Evolutionary conservation across 805 yeast genomes (phyloP), one percentile per base, ranked within the genome.

Genomic region (Starmerella scarabaei): DNA sequence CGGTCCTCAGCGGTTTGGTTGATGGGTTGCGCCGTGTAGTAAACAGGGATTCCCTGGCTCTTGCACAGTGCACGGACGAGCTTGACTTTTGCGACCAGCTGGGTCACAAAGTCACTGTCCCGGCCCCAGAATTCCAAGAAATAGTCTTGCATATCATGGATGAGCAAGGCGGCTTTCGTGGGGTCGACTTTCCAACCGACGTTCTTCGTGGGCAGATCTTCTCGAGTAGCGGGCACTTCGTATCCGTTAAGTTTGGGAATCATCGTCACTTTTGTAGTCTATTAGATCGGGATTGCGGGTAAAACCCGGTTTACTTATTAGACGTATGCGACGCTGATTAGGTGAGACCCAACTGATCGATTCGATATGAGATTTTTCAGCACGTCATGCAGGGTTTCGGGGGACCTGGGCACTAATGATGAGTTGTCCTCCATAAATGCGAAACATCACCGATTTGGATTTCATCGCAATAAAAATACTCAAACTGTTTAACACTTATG

Each of bases 141-240:
- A 21, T 44, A 44, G 3, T 44, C 45, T 38, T 44, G 48, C 48
- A 44, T 44, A 26, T 44, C 48, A 19, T 44, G 48, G 24, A 44
- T 41, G 5, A 44, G 43, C 19, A 44, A 39, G 2, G 37, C 45
- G 5, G 48, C 48, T 6, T 45, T 33, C 19, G 30, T 6, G 7
- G 48, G 42, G 12, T 44, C 45, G n/a, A 40, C 11, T 14, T 23
- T 24, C 48, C 48, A 44, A 20, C 35, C 21, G 4, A 41, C 43
- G 28, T 41, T 44, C 24, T 36, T 38, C 12, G 26, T 12, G 18
- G 48, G 48, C 18, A 44, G 21, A 9, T 41, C 38, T 3, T 17
- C 20, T 3, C 32, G 21, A 3, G 30, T 16, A 8, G n/a, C 12
- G 3, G 45, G 45, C 17, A 38, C 9, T 3, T 36, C 16, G 27